Conservation (phyloP, 2,329 filamentous ascomycete genomes). For the Penicillium sp. region DNA sequence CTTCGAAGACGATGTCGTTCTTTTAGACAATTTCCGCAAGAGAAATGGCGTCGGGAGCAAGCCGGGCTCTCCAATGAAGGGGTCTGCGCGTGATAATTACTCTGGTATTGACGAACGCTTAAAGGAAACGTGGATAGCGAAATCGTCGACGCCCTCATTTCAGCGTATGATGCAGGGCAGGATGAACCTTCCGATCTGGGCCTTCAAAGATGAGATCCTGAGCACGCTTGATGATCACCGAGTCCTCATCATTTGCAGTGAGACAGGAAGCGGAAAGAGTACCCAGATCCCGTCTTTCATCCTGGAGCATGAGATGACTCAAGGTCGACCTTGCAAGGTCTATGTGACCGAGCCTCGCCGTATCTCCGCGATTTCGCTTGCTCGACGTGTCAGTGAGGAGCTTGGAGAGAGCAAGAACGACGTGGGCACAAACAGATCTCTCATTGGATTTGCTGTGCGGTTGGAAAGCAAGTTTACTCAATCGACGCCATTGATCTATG, state of each 20-base stretch:
- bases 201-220: conserved; percentile 75
- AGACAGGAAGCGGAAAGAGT: conserved; percentile 96
- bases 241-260: conserved; percentile 90
- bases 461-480: conserved; percentile 82
- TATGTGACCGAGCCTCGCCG: conserved; percentile 94
- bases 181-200: conserved; percentile 84
- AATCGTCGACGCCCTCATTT: conserved; percentile 57
- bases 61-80: conserved; percentile 26
- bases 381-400: conserved; percentile 89
- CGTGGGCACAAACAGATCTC: conserved; percentile 75
- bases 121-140: conserved; percentile 53
- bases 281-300: conserved; percentile 96
- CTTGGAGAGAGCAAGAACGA: conserved; percentile 81
- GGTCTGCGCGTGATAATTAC: conserved; percentile 23
- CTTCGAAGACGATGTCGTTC: conserved; percentile 70
- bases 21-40: conserved; percentile 71
- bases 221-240: conserved; percentile 74
- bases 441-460: conserved; percentile 92
- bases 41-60: conserved; percentile 38
- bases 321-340: conserved; percentile 81
- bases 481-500: conserved; percentile 83
- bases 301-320: conserved; percentile 79
- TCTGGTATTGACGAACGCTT: conserved; percentile 42
- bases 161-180: conserved; percentile 76
- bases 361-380: conserved; percentile 93